Base-by-base conservation (phyloP, 495 filamentous ascomycete genomes). In the Chlorociboria aeruginascens region DNA sequence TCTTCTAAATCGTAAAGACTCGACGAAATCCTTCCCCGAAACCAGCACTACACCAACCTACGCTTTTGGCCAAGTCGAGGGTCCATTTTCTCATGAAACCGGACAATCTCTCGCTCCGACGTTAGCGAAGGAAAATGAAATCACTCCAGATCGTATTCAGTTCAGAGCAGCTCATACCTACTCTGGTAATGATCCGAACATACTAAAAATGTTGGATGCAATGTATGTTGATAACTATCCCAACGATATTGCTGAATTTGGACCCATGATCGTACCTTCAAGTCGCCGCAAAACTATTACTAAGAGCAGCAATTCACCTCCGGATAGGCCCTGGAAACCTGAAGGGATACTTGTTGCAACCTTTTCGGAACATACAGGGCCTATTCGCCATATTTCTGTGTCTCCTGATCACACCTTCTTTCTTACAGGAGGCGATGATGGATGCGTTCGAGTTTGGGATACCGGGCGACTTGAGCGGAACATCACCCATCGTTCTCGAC, bases 391-490 rank as follows among this genome's bases (percentile, higher is more conserved):
- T 6, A 78, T 97, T 11, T 71, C 85, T 6, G 73, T 87, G 17
- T 80, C 90, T 2, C 86, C 93, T 7, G 93, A 97, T 62, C 93
- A 99, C 62, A 68, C 77, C 3, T 99, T 99, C 68, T 99, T 99
- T 63, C 73, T 92, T 28, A 97, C 90, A 0, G 92, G 75, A 6
- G 89, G 89, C 10, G 89, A 97, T 63, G 93, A 99, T 65, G 85
- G 89, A 8, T 82, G 76, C 12, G 86, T 95, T 35, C 93, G 86
- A 56, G 73, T 99, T 8, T 99, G 93, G 93, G 93, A 99, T 63
- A 83, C 86, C 9, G 77, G 77, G 17, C 76, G 93, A 32, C 69
- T 99, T 4, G 93, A 99, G 61, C 80, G 85, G 34, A 97, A 95
- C 60, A 69, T 96, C 36, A 81, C 83, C 0, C 83, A 94, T 58